phyloP scores from a whole-genome alignment of 805 yeast genomes.

The Kockiozyma suomiensis region DNA sequence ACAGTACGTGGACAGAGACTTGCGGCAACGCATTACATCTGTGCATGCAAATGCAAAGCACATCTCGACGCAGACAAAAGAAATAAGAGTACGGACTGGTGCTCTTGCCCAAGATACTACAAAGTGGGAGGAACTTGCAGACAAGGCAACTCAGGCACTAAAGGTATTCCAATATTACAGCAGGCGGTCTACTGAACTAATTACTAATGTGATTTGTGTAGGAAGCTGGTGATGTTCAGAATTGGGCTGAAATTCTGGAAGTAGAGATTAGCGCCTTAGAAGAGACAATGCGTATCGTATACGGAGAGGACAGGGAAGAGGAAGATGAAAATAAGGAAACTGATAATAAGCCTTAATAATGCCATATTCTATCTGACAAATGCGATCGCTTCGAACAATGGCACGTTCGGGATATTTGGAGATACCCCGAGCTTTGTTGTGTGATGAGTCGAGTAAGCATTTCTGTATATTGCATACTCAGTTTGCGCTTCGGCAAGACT shows the following conservation, averaged over 20 bases:
- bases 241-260: slow-evolving; percentile 68
- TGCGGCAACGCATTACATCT: slow-evolving; percentile 29
- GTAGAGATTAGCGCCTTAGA: slow-evolving; percentile 74
- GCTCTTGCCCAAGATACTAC: slow-evolving; percentile 23
- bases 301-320: slow-evolving; percentile 33
- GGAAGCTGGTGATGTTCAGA: slow-evolving; percentile 51
- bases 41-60: slow-evolving; percentile 33
- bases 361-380: too few species aligned
- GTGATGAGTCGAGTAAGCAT: too few species aligned
- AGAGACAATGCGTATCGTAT: slow-evolving; percentile 49
- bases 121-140: slow-evolving; percentile 28
- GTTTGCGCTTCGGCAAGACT: too few species aligned
- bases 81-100: slow-evolving; percentile 23
- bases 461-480: too few species aligned
- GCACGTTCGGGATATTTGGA: too few species aligned
- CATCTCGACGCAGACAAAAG: slow-evolving; percentile 28
- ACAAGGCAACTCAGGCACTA: slow-evolving; percentile 17
- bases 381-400: too few species aligned
- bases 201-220: background rate
- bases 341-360: too few species aligned
- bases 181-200: too few species aligned
- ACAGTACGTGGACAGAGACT: slow-evolving; percentile 26
- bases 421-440: too few species aligned
- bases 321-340: slow-evolving; percentile 4
- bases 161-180: slow-evolving; percentile 3